A percentile compares a stretch with the other conserved stretches of the same genome.
phyloP scores from a whole-genome alignment of 2,329 filamentous ascomycete genomes.

The Rutstroemia sp. region DNA sequence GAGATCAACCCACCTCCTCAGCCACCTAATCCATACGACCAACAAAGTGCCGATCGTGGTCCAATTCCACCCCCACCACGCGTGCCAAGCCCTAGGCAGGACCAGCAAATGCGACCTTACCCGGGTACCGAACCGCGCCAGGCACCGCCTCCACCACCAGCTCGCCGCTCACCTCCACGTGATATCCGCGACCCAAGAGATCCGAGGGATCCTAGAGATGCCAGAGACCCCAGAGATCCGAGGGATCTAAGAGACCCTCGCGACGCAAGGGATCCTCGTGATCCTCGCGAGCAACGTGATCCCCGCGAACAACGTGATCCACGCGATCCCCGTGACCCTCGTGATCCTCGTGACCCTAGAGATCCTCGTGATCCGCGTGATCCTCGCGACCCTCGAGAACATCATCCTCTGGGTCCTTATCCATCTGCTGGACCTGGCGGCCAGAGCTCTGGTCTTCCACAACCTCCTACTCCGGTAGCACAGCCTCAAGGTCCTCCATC shows the following conservation, averaged over 20 bases:
- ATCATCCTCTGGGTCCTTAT: slow-evolving; percentile 26
- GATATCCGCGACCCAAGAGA: slow-evolving; percentile 1
- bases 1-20: slow-evolving; percentile 73
- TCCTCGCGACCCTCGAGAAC: not conserved
- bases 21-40: slow-evolving; percentile 75
- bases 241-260: slow-evolving; percentile 1
- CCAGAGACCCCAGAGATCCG: slow-evolving; percentile 24
- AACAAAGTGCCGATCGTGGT: slow-evolving; percentile 63
- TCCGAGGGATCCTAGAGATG: not conserved
- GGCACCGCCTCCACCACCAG: slow-evolving; percentile 39
- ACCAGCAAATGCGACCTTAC: slow-evolving; percentile 61
- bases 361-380: slow-evolving; percentile 10
- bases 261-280: slow-evolving; percentile 9
- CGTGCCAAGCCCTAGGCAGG: slow-evolving; percentile 63
- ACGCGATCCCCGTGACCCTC: slow-evolving; percentile 24
- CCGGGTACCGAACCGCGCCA: slow-evolving; percentile 52
- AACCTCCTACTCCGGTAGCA: slow-evolving; percentile 44
- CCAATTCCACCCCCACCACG: slow-evolving; percentile 59
- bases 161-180: slow-evolving; percentile 46
- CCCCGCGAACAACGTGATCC: not conserved
- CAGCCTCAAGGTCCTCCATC: slow-evolving; percentile 29
- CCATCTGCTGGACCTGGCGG: slow-evolving; percentile 18
- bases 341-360: not conserved
- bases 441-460: slow-evolving; percentile 25
- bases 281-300: not conserved